Base-by-base conservation (phyloP, 495 filamentous ascomycete genomes). In the Talaromyces borbonicus region DNA sequence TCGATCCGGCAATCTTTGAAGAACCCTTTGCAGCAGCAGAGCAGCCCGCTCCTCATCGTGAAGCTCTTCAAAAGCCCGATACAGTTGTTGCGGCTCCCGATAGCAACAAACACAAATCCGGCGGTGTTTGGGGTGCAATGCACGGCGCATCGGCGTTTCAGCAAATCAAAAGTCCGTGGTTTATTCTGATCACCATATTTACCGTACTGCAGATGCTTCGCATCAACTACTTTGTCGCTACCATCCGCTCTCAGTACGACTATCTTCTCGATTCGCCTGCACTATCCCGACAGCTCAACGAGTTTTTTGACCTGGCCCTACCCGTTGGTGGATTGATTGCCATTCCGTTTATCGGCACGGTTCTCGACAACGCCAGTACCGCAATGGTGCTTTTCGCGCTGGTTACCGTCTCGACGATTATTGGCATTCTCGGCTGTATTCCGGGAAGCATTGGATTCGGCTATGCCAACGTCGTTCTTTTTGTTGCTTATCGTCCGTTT, bases 171-270 rank as follows among this genome's bases (percentile, higher is more conserved):
- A 81, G 80, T 2, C 83, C 83, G 2, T 98, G 90, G 90, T 98
- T 95, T 54, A 63, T 85, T 19, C 69, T 96, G 22, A 88, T 96
- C 50, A 81, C 85, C 5, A 54, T 86, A 2, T 96, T 96, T 63
- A 95, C 92, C 0, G 73, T 92, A 18, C 62, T 94, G 15, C 87
- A 92, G 61, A 95, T 94, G 90, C 86, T 84, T 0, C 79, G 90
- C 14, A 95, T 96, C 61, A 97, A 97, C 66, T 98, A 88, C 72
- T 98, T 98, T 55, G 87, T 98, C 24, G 89, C 92, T 1, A 92
- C 92, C 2, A 79, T 98, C 49, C 79, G 83, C 15, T 71, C 80
- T 6, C 92, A 98, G 59, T 96, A 96, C 64, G 74, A 78, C 30
- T 80, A 79, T 55, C 72, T 98, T 8, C 74, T 98, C n/a, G 62